Evolutionary conservation across 106 monocot genomes (phyloP).

Genomic region (Dendrobium nobile): DNA sequence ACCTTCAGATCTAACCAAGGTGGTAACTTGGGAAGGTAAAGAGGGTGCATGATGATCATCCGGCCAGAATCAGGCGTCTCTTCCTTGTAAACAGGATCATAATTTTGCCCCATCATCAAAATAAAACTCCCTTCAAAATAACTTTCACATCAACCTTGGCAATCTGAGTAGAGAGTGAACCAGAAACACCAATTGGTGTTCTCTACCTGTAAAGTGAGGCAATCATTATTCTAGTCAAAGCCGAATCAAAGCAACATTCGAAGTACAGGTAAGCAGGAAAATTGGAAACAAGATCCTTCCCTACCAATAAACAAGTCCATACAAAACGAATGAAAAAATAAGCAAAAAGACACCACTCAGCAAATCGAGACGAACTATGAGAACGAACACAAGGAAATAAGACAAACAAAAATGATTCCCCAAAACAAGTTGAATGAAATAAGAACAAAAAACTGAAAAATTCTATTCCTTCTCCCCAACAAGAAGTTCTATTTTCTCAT

Average conservation of each 20-base stretch:
- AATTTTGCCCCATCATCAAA: slow-evolving; percentile 16
- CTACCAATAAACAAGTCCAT: too few species aligned
- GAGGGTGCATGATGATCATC: slow-evolving; percentile 64
- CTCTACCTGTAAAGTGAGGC: not conserved
- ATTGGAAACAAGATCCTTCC: not conserved
- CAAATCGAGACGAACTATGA: not conserved
- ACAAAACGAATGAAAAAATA: not conserved
- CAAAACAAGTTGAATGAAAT: too few species aligned
- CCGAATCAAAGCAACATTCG: not conserved
- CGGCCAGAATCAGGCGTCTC: slow-evolving; percentile 18
- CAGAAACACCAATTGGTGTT: not conserved
- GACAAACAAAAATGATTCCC: not conserved
- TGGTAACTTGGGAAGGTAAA: slow-evolving; percentile 36
- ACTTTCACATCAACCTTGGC: not conserved
- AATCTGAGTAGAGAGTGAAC: not conserved
- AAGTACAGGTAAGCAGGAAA: not conserved
- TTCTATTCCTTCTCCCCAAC: too few species aligned
- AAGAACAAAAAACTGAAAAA: too few species aligned
- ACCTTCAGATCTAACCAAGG: slow-evolving; percentile 25
- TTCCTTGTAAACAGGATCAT: slow-evolving; percentile 10
- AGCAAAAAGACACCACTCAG: not conserved
- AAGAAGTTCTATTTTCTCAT: not conserved
- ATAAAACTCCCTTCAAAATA: not conserved
- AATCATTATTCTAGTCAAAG: not conserved
- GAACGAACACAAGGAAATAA: not conserved